phyloP scores from a whole-genome alignment of 169 alveolate genomes.

The Plasmodium gonderi region DNA sequence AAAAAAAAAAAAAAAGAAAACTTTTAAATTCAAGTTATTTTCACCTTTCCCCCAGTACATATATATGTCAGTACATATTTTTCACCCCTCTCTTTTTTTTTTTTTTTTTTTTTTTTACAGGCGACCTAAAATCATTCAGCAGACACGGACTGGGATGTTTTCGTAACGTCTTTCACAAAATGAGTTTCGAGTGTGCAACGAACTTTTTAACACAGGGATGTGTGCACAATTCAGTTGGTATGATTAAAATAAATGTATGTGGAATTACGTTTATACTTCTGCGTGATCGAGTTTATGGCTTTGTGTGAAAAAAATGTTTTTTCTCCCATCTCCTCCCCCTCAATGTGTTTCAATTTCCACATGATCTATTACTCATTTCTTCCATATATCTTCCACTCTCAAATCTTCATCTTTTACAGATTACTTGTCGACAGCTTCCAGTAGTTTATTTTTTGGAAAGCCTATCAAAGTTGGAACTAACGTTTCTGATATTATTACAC shows the following conservation, averaged over 20 bases:
- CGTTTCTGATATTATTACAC: constrained; percentile 29
- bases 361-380: background rate
- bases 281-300: background rate
- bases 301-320: too few species aligned
- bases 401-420: constrained; percentile 1
- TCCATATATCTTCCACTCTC: background rate
- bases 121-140: constrained; percentile 52
- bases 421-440: constrained; percentile 54
- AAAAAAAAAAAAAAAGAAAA: background rate
- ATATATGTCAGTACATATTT: background rate
- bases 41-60: background rate
- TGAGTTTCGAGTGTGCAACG: constrained; percentile 72
- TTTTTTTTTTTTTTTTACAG: background rate
- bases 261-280: background rate
- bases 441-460: constrained; percentile 67
- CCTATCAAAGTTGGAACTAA: constrained; percentile 66
- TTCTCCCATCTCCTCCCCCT: background rate
- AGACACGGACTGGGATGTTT: constrained; percentile 27
- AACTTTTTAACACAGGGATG: constrained; percentile 52
- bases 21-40: background rate
- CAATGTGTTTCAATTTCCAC: background rate
- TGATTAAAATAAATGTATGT: background rate
- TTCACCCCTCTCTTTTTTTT: background rate
- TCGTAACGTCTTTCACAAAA: constrained; percentile 62
- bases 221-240: constrained; percentile 65